Evolutionary conservation across 345 rosid species (phyloP), one percentile per base, ranked within the genome.

Genomic region (Hypericum perforatum): DNA sequence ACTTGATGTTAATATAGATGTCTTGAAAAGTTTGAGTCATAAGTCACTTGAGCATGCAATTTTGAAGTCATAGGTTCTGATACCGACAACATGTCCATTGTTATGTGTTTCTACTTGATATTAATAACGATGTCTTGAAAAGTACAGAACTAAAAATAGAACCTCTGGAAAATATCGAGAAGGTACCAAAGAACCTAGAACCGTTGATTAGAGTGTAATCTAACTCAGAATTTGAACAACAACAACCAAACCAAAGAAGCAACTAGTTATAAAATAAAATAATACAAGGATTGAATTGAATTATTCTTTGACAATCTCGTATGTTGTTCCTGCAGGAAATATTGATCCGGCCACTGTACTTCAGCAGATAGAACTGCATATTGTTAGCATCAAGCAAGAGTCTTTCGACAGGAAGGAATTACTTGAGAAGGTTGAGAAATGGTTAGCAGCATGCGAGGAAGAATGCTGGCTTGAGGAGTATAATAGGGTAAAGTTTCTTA

Each of bases 401-500:
- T 89, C 97, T 53, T 73, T 89, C 60, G 72, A 85, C 74, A 67
- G 99, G 68, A 89, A 84, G 57, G 99, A 94, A 49, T 67, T 94
- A 55, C 97, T 94, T 37, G 99, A 94, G 59, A 89, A 72, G 77
- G 82, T 89, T 8, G 99, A 94, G 75, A 94, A 86, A 73, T 94
- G 99, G 99, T 60, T 81, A 71, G 74, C 66, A 49, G 96, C 97
- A n/a, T 89, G 99, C 54, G 97, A 94, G 39, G 97, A 94, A 65
- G 99, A 94, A 64, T 74, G 86, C 41, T 94, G 99, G 99, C 97
- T 94, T 50, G 99, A 94, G 69, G 97, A 94, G 70, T 89, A 94
- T 56, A 89, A 89, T 67, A 82, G 89, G 85, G 99, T 94, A 45
- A 55, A 77, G 58, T 59, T 56, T 64, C 15, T 16, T 45, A 8